Base-by-base conservation (phyloP, 192 early-diverging fungal species). In the Backusella morwellensis region DNA sequence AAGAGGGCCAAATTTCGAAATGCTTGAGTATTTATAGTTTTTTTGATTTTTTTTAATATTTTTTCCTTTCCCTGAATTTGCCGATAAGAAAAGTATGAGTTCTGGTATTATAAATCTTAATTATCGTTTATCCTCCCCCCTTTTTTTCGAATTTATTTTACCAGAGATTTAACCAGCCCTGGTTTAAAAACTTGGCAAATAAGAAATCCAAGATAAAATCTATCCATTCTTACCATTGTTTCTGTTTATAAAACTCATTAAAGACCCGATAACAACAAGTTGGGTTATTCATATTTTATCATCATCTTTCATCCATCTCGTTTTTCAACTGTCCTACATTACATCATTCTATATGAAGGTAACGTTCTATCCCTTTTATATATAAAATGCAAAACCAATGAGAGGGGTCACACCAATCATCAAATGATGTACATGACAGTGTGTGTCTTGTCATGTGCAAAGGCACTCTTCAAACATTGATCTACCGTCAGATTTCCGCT, bases 41-140 rank as follows among this genome's bases (percentile, higher is more conserved):
- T 54, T 54, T 54, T 54, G 0, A 17, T 4, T 44, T 44, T 44
- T 54, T 54, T 54, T 54, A 21, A 54, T 21, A 8, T 54, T 54
- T 54, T 54, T 54, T 11, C 21, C 54, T 44, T 44, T 44, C 42
- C 42, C 54, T 56, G 54, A 56, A 56, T 56, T 56, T 56, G 54
- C 54, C 54, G 54, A 56, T 21, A 56, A 11, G 56, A 15, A 32
- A 56, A 63, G 56, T 26, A 63, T 63, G 23, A 63, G 56, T 29
- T 50, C 26, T 29, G n/a, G 23, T 63, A 63, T 63, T 63, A 63
- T 63, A 63, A 63, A 63, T 63, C 56, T 63, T 63, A 63, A 63
- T 63, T 26, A 63, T 63, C 56, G 23, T 29, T 26, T 63, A 29
- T 29, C 56, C 56, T 29, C 0, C 19, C 47, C 15, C 42, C 42